A percentile compares a stretch with the other conserved stretches of the same genome.
phyloP scores from a whole-genome alignment of 108 stramenopile species.

The Thalassiosira profunda region DNA sequence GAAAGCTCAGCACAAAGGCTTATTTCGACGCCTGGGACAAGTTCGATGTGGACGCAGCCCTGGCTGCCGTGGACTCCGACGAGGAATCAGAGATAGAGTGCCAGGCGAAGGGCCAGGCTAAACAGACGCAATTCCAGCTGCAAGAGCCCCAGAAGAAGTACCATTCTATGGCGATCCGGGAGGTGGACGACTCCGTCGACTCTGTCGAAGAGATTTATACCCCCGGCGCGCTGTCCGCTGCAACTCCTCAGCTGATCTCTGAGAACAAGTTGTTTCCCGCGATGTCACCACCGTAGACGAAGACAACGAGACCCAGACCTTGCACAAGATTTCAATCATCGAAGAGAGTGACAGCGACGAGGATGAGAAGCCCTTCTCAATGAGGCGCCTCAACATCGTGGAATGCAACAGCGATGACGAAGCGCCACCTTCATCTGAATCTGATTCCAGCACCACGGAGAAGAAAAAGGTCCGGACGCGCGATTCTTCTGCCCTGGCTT shows the following conservation, averaged over 20 bases:
- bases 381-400: not conserved
- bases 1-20: conserved; percentile 29
- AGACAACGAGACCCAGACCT: not conserved
- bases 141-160: conserved; percentile 23
- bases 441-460: not conserved
- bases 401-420: not conserved
- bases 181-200: not conserved
- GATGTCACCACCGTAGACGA: not conserved
- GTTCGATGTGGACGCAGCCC: conserved; percentile 46
- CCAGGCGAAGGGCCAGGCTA: not conserved
- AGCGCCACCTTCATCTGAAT: not conserved
- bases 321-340: conserved; percentile 17
- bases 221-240: conserved; percentile 4
- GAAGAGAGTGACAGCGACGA: conserved; percentile 9
- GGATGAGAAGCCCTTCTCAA: not conserved
- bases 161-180: conserved; percentile 10
- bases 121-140: conserved; percentile 21
- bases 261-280: not conserved
- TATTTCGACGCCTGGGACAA: conserved; percentile 67
- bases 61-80: conserved; percentile 8
- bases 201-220: conserved; percentile 17
- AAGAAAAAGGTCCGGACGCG: too few species aligned
- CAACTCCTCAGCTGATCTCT: not conserved
- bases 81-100: not conserved
- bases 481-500: too few species aligned